phyloP scores from a whole-genome alignment of 2,329 filamentous ascomycete species.

The Apiospora sp. region DNA sequence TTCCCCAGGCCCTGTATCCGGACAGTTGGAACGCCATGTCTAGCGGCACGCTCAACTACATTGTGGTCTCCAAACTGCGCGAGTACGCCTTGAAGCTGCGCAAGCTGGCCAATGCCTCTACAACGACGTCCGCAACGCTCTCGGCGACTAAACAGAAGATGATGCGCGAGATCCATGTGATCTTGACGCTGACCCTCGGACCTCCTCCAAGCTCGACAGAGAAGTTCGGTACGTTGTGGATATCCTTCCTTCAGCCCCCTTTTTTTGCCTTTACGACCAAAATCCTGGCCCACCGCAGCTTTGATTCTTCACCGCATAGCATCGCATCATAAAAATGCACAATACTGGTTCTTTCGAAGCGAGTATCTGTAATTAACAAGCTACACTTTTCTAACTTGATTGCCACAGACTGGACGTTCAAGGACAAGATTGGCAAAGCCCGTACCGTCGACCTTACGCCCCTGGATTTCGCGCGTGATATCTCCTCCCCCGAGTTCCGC shows the following conservation, averaged over 20 bases:
- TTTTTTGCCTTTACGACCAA: neutral
- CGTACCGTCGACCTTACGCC: slow-evolving; percentile 72
- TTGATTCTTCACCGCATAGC: neutral
- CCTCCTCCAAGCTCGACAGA: slow-evolving; percentile 75
- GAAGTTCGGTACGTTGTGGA: slow-evolving; percentile 59
- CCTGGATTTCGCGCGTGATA: slow-evolving; percentile 73
- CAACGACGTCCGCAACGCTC: slow-evolving; percentile 46
- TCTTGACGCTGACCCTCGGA: slow-evolving; percentile 84
- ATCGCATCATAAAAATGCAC: neutral
- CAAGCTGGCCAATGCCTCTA: slow-evolving; percentile 53
- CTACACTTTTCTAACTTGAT: neutral
- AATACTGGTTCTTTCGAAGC: neutral
- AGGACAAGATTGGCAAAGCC: slow-evolving; percentile 72
- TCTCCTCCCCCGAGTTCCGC: slow-evolving; percentile 67
- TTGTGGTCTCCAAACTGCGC: slow-evolving; percentile 86
- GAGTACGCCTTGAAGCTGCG: slow-evolving; percentile 81
- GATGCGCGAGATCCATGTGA: slow-evolving; percentile 80
- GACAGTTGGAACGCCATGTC: slow-evolving; percentile 82
- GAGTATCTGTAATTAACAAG: neutral
- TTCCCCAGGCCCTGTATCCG: slow-evolving; percentile 82
- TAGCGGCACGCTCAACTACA: slow-evolving; percentile 72
- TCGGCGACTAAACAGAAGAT: slow-evolving; percentile 72
- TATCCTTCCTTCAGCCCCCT: neutral
- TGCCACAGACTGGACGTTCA: slow-evolving; percentile 74
- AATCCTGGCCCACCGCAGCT: neutral